Conservation (phyloP, 2,329 filamentous ascomycete genomes). For the Diaporthe amygdali region DNA sequence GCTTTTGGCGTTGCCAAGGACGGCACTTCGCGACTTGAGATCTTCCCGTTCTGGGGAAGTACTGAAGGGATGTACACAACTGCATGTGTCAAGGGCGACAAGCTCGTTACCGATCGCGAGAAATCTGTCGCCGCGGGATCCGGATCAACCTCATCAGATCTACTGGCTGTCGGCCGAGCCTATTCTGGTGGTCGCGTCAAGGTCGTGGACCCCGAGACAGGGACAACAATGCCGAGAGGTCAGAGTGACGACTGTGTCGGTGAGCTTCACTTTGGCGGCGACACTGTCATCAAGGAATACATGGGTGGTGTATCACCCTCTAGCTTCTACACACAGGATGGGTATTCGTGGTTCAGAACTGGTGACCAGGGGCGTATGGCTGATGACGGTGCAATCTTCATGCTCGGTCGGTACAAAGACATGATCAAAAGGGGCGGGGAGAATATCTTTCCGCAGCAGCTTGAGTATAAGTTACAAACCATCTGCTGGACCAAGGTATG, state of each 20-base stretch:
- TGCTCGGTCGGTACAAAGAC: background rate
- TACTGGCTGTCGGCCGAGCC: background rate
- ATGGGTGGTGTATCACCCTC: background rate
- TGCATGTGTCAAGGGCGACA: background rate
- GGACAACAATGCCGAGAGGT: background rate
- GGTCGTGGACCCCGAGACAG: background rate
- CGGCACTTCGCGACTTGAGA: background rate
- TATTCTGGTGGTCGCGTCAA: background rate
- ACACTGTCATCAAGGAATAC: background rate
- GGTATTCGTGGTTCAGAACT: background rate
- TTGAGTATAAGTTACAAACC: background rate
- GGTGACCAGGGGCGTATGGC: slow-evolving; percentile 9
- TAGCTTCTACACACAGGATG: background rate
- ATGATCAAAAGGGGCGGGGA: slow-evolving; percentile 5
- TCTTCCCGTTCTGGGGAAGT: background rate
- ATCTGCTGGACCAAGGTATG: background rate
- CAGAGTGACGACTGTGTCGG: background rate
- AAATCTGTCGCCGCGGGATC: accelerated
- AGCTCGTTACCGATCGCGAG: background rate
- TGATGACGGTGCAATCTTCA: background rate
- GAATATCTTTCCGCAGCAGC: background rate
- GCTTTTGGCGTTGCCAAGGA: background rate
- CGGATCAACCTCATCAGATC: background rate
- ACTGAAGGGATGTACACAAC: slow-evolving; percentile 2
- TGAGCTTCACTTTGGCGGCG: background rate